Percentiles rank a stretch among this genome's conserved stretches.
phyloP scores from a whole-genome alignment of 1,284 basidiomycete species.

The Fomitopsis betulina region DNA sequence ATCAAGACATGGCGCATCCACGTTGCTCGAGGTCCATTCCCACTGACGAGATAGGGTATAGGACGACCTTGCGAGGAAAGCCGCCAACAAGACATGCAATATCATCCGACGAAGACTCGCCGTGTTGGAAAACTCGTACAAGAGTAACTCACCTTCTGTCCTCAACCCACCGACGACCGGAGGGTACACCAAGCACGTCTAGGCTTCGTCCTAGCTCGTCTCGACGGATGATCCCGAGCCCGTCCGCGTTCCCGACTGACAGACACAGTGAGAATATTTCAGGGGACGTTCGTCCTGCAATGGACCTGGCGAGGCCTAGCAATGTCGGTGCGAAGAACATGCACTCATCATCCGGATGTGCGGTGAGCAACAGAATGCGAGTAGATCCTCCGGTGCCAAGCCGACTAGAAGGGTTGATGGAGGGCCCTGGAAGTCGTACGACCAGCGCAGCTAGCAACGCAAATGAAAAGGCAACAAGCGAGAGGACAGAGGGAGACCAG shows the following conservation, averaged over 20 bases:
- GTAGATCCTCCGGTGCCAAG: conserved; percentile 3
- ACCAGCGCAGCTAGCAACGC: conserved; percentile 3
- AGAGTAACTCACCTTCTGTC: conserved; percentile 66
- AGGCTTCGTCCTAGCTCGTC: conserved; percentile 70
- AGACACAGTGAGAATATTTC: conserved; percentile 55
- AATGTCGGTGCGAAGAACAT: conserved; percentile 90
- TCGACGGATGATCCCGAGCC: conserved; percentile 62
- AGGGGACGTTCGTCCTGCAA: not conserved
- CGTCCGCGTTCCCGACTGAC: conserved; percentile 76
- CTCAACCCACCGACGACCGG: conserved; percentile 53
- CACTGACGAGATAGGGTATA: too few species aligned
- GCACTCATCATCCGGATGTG: conserved; percentile 90
- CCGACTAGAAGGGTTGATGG: conserved; percentile 1
- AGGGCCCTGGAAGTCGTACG: conserved; percentile 7
- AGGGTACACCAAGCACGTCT: conserved; percentile 63
- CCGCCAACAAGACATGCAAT: not conserved
- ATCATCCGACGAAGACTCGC: not conserved
- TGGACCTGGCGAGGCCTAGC: conserved; percentile 37
- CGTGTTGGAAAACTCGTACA: not conserved
- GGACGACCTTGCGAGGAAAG: too few species aligned
- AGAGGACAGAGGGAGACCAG: not conserved
- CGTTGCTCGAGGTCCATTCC: too few species aligned
- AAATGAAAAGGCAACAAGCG: too few species aligned
- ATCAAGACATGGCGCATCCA: too few species aligned
- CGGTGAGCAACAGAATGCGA: conserved; percentile 67